Base-by-base conservation (phyloP, 140 eudicot species). In the Oenanthe javanica region DNA sequence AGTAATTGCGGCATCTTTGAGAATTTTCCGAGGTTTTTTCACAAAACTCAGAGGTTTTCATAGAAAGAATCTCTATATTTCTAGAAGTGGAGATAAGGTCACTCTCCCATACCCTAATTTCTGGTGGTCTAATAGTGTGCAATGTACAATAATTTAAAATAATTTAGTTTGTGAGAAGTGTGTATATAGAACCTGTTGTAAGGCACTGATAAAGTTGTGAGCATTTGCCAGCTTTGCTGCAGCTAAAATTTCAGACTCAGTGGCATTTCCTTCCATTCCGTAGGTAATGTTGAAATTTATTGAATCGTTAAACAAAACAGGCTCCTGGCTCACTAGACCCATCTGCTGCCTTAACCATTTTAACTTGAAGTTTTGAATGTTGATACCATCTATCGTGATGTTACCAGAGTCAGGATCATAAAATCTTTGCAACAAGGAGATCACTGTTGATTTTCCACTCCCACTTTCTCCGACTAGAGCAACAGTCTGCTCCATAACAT, bases 381-480 rank as follows among this genome's bases (percentile, higher is more conserved):
- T 88, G 16, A 87, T 43, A 47, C 90, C 93, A 77, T 91, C 96
- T 31, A 91, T 61, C 61, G 67, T 77, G 47, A 91, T 89, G 43
- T 50, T 50, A 25, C 96, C 96, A 0, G 88, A 85, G 78, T 91
- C 87, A 8, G 87, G 87, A 59, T 91, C 89, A 15, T 91, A 91
- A 81, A 91, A 91, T 72, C 96, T 82, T 84, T 87, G 93, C 79
- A 87, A 72, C 59, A 91, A 77, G 47, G 90, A 85, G 46, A 91
- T 81, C 38, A 85, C 77, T 1, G 91, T 91, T 11, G 96, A 91
- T 77, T 91, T 91, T 40, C 96, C 96, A 63, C 91, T 82, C 31
- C 90, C 93, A 51, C 96, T 91, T 82, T 91, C 96, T 72, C 96
- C 96, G 21, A 91, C 93, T 23, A 91, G 83, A 66, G 96, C 96